Conservation (phyloP, 2,329 filamentous ascomycete genomes). For the Hymenoscyphus fraxineus region DNA sequence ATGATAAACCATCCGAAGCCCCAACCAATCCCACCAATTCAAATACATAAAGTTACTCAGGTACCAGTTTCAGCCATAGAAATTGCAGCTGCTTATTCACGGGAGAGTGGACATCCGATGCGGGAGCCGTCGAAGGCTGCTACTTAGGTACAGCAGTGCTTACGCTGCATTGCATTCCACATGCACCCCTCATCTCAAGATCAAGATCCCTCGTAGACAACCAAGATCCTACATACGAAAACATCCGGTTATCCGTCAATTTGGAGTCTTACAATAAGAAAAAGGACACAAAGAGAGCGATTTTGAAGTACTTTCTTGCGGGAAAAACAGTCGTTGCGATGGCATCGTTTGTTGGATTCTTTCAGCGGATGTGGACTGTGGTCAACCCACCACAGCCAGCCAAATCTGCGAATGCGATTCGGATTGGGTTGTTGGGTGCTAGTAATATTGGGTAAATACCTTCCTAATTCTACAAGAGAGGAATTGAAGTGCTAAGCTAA, state of each 20-base stretch:
- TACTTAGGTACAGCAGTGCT: too few species aligned
- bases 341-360: constrained; percentile 4
- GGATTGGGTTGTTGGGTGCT: constrained; percentile 37
- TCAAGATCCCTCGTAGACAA: too few species aligned
- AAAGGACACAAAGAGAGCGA: background rate
- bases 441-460: constrained; percentile 35
- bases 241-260: background rate
- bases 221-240: too few species aligned
- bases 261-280: background rate
- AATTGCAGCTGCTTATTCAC: too few species aligned
- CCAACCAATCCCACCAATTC: too few species aligned
- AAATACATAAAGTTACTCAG: too few species aligned
- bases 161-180: too few species aligned
- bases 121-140: too few species aligned
- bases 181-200: too few species aligned
- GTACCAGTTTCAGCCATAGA: too few species aligned
- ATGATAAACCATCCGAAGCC: too few species aligned
- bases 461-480: background rate
- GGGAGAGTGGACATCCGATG: too few species aligned
- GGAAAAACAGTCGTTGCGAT: background rate
- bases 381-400: constrained; percentile 14
- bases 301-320: background rate
- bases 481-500: background rate
- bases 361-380: constrained; percentile 16
- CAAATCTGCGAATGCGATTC: constrained; percentile 28